Percentiles rank a stretch among this genome's conserved stretches.
Conservation (phyloP, 306 rosid genomes). For the Acmispon strigosus region DNA sequence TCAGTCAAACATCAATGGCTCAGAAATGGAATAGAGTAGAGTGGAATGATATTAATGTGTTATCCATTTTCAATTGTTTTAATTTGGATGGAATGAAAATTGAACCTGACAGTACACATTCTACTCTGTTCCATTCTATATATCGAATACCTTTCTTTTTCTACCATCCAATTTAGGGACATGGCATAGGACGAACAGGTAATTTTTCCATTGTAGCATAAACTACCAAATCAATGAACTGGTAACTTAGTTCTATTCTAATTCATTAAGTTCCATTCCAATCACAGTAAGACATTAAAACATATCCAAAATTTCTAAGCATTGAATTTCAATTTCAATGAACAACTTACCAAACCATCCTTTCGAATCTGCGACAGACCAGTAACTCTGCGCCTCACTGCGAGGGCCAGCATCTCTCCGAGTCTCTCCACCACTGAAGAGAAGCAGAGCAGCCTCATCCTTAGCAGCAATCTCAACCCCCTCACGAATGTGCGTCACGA, state of each 20-base stretch:
- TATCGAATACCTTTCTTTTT: neutral
- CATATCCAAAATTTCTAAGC: neutral
- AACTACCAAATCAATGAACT: neutral
- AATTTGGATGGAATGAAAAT: neutral
- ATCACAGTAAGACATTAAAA: no score
- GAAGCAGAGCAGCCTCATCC: slow-evolving; percentile 60
- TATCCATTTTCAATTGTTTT: no score
- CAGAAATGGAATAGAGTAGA: neutral
- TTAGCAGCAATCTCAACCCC: slow-evolving; percentile 52
- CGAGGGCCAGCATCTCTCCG: slow-evolving; percentile 84
- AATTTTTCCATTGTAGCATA: neutral
- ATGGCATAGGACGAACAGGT: neutral
- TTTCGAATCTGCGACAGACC: slow-evolving; percentile 80
- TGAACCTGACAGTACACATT: no score
- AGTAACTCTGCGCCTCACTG: slow-evolving; percentile 96
- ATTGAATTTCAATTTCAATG: neutral
- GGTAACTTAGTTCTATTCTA: no score
- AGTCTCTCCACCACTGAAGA: slow-evolving; percentile 98
- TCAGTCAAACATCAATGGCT: neutral
- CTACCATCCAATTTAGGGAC: neutral
- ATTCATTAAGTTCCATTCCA: neutral
- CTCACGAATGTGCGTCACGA: slow-evolving; percentile 57
- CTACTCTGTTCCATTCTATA: neutral
- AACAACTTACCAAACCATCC: slow-evolving; percentile 81
- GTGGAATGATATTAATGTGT: neutral